Conservation (phyloP, 2,329 filamentous ascomycete genomes). For the Colletotrichum sp. region DNA sequence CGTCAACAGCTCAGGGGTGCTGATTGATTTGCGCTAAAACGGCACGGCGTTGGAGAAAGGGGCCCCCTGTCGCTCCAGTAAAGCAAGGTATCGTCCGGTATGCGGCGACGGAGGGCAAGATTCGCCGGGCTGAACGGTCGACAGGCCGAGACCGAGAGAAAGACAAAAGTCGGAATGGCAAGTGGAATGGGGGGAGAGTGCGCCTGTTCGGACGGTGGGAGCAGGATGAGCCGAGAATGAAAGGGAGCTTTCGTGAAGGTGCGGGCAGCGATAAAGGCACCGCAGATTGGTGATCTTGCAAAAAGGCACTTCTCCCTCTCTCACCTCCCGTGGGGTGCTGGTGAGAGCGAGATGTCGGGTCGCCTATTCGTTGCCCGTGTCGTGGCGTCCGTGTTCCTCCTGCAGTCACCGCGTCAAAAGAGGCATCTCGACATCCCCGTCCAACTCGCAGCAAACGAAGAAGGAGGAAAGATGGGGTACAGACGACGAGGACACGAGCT, state of each 20-base stretch:
- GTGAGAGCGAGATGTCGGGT: neutral
- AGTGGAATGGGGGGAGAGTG: neutral
- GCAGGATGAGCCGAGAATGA: neutral
- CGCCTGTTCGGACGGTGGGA: neutral
- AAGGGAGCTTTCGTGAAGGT: neutral
- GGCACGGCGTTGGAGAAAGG: neutral
- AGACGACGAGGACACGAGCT: neutral
- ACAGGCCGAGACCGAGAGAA: neutral
- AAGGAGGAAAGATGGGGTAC: neutral
- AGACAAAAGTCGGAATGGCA: neutral
- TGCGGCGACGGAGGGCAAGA: neutral
- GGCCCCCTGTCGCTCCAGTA: neutral
- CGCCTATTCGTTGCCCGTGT: neutral
- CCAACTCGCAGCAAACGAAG: neutral
- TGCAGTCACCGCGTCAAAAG: neutral
- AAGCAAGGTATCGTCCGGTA: neutral
- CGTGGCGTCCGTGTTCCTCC: neutral
- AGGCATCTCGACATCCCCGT: neutral
- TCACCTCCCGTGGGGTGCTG: neutral
- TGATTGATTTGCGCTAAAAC: conserved; percentile 11
- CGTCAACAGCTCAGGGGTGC: conserved; percentile 13
- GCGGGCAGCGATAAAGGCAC: neutral
- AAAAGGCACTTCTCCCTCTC: neutral
- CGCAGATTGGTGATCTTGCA: neutral
- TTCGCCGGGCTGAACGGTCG: neutral